Base-by-base conservation (phyloP, 2,329 filamentous ascomycete genomes). In the Pseudogymnoascus sp. region DNA sequence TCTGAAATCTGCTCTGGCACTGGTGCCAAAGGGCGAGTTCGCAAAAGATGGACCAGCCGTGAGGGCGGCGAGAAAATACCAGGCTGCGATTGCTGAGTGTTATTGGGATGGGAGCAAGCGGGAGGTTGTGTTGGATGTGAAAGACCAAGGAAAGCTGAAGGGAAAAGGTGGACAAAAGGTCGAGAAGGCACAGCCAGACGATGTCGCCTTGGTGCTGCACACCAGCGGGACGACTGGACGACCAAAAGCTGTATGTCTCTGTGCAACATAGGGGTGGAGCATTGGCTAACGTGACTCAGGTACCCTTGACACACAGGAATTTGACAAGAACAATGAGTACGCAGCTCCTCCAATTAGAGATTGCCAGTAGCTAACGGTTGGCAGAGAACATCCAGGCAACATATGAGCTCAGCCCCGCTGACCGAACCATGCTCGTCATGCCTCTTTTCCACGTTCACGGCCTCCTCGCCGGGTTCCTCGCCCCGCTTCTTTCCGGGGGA, bases 361-460 rank as follows among this genome's bases (percentile, higher is more conserved):
- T 65, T 25, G 14, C 14, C 59, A 35, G 4, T 53, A 14, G 28
- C 47, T 64, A 57, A 64, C 25, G 18, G 39, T 20, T 35, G 6
- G 60, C 66, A 86, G 82, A 82, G 68, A 95, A 94, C 75, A 91
- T 95, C 71, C 80, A 88, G 70, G 78, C 81, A 62, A 95, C 90
- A 6, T 95, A 95, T 72, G 74, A 87, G 61, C 80, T 95, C 63
- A 86, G 83, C 0, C 73, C 83, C 5, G 71, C 80, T 59, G 90
- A 95, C 73, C 84, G 90, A 53, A 93, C 90, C 28, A 87, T 91
- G 81, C 81, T 95, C 14, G 90, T 95, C 63, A 95, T 95, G 90
- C 90, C 90, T 15, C 81, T 95, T 1, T 95, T 95, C 80, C 90
- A 95, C 74, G 90, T 95, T 57, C 90, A 94, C 71, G 91, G 91